A percentile compares a stretch with the other conserved stretches of the same genome.
Evolutionary conservation across 2,329 filamentous ascomycete genomes (phyloP).

Genomic region (Orbilia oligospora): DNA sequence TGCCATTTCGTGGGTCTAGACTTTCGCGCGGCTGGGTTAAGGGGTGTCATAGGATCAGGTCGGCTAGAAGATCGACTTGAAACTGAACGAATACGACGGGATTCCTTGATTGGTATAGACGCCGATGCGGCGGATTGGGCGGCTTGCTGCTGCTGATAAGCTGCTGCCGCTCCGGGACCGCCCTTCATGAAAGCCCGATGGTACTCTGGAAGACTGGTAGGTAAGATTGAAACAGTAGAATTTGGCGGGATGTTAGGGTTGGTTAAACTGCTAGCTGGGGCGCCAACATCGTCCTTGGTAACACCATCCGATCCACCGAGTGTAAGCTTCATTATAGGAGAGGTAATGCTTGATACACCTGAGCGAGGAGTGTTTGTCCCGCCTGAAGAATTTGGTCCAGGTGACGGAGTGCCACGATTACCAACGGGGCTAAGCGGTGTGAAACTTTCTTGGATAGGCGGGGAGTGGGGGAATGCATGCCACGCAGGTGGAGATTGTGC

Average conservation of each 20-base stretch:
- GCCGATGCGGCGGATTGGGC: slow-evolving; percentile 67
- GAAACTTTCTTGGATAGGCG: slow-evolving; percentile 59
- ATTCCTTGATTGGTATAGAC: slow-evolving; percentile 61
- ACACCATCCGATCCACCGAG: slow-evolving; percentile 43
- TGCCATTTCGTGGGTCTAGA: slow-evolving; percentile 91
- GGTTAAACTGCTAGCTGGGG: slow-evolving; percentile 69
- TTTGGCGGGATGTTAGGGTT: slow-evolving; percentile 71
- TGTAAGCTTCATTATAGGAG: slow-evolving; percentile 52
- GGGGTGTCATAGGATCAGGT: slow-evolving; percentile 58
- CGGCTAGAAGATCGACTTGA: slow-evolving; percentile 46
- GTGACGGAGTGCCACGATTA: slow-evolving; percentile 48
- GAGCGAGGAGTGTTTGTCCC: slow-evolving; percentile 45
- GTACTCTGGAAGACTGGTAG: slow-evolving; percentile 89
- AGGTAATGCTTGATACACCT: slow-evolving; percentile 45
- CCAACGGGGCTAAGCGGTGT: slow-evolving; percentile 26
- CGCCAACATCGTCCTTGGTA: slow-evolving; percentile 58
- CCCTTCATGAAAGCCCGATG: slow-evolving; percentile 92
- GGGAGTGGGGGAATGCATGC: slow-evolving; percentile 65
- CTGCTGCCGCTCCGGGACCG: slow-evolving; percentile 65
- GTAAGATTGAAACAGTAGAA: slow-evolving; percentile 89
- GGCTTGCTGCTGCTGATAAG: slow-evolving; percentile 68
- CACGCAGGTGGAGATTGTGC: slow-evolving; percentile 73
- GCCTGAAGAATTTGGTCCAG: slow-evolving; percentile 40
- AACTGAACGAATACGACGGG: slow-evolving; percentile 46
- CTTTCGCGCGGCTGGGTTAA: slow-evolving; percentile 43